A percentile compares a stretch with the other conserved stretches of the same genome.
Conservation (phyloP, 148 eudicot species). For the Bassia scoparia region DNA sequence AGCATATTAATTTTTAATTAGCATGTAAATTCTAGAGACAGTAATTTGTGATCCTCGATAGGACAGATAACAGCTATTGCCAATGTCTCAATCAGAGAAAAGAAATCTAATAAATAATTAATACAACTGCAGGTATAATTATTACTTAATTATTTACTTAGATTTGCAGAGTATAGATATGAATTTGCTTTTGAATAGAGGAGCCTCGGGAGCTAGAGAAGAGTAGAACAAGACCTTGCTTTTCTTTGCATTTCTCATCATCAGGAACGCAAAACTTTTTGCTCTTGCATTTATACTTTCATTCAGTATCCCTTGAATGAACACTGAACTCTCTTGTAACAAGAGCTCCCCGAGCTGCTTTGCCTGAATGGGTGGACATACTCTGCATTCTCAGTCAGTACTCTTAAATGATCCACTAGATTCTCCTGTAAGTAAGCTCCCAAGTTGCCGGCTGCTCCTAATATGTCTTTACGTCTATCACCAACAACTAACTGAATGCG, state of each 20-base stretch:
- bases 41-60: no score
- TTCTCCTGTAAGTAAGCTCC: background rate
- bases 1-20: no score
- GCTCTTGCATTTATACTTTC: background rate
- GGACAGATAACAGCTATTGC: no score
- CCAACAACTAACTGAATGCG: background rate
- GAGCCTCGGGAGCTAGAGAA: slow-evolving; percentile 1
- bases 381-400: background rate
- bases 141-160: background rate
- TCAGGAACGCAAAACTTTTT: slow-evolving; percentile 13
- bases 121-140: background rate
- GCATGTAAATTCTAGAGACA: no score
- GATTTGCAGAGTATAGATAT: background rate
- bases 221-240: slow-evolving; percentile 7
- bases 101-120: background rate
- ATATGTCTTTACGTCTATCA: background rate
- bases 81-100: no score
- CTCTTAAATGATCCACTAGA: background rate
- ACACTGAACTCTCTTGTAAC: no score
- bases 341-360: background rate
- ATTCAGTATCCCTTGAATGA: no score
- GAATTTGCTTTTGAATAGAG: slow-evolving; percentile 10
- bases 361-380: background rate
- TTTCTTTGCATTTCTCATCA: background rate
- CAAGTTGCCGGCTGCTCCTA: background rate